Evolutionary conservation across 192 early-diverging fungal species (phyloP).

Genomic region (Kappamyces sp.): DNA sequence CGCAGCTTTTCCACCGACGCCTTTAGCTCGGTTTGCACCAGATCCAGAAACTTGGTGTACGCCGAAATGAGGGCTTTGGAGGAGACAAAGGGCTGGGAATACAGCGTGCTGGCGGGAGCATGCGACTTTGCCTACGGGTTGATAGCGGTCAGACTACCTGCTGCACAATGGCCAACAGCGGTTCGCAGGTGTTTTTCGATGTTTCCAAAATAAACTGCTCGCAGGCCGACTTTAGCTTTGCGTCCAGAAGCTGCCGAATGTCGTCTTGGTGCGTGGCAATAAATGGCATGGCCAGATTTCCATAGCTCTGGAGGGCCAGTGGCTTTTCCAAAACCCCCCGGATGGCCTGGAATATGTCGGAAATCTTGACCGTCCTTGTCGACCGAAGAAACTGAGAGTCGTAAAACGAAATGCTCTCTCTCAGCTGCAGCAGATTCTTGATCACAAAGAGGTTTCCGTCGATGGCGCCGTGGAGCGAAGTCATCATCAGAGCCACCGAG

Average conservation of each 20-base stretch:
- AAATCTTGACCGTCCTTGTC: constrained; percentile 66
- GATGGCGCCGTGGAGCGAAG: constrained; percentile 38
- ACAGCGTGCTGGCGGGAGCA: not conserved
- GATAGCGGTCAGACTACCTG: not conserved
- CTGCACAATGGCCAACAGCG: constrained; percentile 54
- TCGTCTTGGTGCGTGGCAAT: constrained; percentile 24
- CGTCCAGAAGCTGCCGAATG: constrained; percentile 47
- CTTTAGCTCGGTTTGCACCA: constrained; percentile 42
- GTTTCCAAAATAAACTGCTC: constrained; percentile 72
- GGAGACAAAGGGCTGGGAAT: constrained; percentile 19
- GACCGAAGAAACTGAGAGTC: constrained; percentile 68
- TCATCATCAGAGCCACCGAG: constrained; percentile 42
- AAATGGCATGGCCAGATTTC: constrained; percentile 6
- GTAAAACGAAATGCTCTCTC: constrained; percentile 76
- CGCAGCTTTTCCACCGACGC: constrained; percentile 53
- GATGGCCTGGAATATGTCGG: constrained; percentile 48
- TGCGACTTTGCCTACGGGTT: not conserved
- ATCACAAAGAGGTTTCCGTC: constrained; percentile 81
- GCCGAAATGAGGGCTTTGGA: constrained; percentile 26
- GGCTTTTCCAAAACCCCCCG: constrained; percentile 24
- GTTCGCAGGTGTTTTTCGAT: constrained; percentile 56
- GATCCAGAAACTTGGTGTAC: constrained; percentile 48
- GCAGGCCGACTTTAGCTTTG: constrained; percentile 63
- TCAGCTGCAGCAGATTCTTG: constrained; percentile 77
- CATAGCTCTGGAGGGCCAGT: constrained; percentile 1